Conservation (phyloP, 2,329 filamentous ascomycete species). For the Verticillium tricorpus region DNA sequence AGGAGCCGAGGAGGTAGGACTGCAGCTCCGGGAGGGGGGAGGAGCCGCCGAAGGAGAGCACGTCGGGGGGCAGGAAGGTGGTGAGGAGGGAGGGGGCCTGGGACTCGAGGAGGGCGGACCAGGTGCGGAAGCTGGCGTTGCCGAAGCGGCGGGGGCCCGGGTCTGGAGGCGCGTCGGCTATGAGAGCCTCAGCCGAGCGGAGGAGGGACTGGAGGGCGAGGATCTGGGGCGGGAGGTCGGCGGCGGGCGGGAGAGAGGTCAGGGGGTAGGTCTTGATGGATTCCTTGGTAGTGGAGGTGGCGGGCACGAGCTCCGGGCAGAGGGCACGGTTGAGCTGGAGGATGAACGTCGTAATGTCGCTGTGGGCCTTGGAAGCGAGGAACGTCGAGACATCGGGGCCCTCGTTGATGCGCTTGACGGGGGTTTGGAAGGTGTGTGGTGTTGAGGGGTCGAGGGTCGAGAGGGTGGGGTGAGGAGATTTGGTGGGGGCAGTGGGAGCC, state of each 20-base stretch:
- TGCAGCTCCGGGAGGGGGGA: slow-evolving; percentile 15
- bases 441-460: slow-evolving; percentile 42
- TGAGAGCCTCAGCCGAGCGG: slow-evolving; percentile 56
- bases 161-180: slow-evolving; percentile 78
- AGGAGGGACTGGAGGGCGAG: slow-evolving; percentile 63
- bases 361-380: slow-evolving; percentile 75
- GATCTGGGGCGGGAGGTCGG: slow-evolving; percentile 50
- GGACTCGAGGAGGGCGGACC: slow-evolving; percentile 67
- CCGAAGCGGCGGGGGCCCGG: slow-evolving; percentile 85
- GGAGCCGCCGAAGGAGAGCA: slow-evolving; percentile 14
- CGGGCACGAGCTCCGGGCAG: slow-evolving; percentile 58
- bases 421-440: slow-evolving; percentile 58
- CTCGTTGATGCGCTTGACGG: slow-evolving; percentile 80
- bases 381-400: slow-evolving; percentile 78
- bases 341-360: slow-evolving; percentile 81
- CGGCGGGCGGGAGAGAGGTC: slow-evolving; percentile 33
- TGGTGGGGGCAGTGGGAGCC: neutral
- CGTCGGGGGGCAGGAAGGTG: slow-evolving; percentile 20
- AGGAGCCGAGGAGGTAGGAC: slow-evolving; percentile 74
- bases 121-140: slow-evolving; percentile 84
- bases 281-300: slow-evolving; percentile 27
- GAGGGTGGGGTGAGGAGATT: slow-evolving; percentile 22
- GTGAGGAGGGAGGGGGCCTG: slow-evolving; percentile 49
- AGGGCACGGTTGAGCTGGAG: slow-evolving; percentile 86
- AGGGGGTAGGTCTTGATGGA: slow-evolving; percentile 42